These are phyloP conservation scores for Cercospora sp. DNA, from an alignment of 2,329 filamentous ascomycete genomes.

Conservation along the genomic window DNA sequence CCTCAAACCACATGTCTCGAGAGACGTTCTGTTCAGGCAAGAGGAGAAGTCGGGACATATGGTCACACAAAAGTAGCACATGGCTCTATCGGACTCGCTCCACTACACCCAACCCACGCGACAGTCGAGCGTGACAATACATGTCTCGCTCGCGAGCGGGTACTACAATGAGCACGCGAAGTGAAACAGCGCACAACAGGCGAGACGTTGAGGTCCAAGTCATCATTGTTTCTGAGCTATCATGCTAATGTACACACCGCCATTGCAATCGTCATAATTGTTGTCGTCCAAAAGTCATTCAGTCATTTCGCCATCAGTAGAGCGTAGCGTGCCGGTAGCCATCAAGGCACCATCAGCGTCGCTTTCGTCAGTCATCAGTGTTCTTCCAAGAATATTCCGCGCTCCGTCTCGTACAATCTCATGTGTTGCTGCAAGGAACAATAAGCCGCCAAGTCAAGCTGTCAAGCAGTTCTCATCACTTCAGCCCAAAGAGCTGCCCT, in stretches of 20 bases:
- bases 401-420: background rate
- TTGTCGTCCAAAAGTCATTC: background rate
- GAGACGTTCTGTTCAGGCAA: background rate
- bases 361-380: background rate
- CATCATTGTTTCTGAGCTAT: background rate
- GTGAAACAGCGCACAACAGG: background rate
- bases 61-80: background rate
- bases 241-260: background rate
- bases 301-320: background rate
- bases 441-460: background rate
- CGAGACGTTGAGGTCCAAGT: background rate
- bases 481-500: background rate
- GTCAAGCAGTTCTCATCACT: background rate
- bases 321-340: background rate
- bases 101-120: slow-evolving; percentile 1
- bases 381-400: background rate
- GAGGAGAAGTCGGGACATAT: background rate
- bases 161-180: background rate
- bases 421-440: background rate
- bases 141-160: background rate
- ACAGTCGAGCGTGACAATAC: background rate
- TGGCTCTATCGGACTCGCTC: background rate
- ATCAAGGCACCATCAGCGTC: background rate
- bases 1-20: background rate
- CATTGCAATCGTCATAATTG: background rate